Evolutionary conservation across 495 filamentous ascomycete genomes (phyloP).

Genomic region (Pyrenula aspistea): DNA sequence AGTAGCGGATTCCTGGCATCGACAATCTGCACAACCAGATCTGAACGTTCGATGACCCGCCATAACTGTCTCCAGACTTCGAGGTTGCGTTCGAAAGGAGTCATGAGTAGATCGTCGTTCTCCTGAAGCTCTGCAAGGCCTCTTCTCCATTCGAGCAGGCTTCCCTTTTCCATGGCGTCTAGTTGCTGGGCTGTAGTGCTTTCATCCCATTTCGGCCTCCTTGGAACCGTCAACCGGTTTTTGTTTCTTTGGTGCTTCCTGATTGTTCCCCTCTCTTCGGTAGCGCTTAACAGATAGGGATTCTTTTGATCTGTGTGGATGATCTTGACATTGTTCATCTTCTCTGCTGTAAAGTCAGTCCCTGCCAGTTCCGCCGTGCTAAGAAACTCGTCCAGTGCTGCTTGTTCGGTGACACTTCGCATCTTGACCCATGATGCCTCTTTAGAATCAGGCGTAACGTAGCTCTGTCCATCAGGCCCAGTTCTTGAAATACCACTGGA

Average conservation of each 20-base stretch:
- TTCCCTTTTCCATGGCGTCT: constrained; percentile 65
- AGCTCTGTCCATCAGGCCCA: constrained; percentile 30
- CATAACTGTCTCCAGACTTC: constrained; percentile 98
- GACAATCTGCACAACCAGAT: constrained; percentile 96
- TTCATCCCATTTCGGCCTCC: constrained; percentile 80
- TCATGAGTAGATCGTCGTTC: constrained; percentile 89
- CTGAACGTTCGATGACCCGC: constrained; percentile 95
- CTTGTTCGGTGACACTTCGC: constrained; percentile 96
- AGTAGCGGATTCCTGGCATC: constrained; percentile 91
- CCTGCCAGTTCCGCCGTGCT: constrained; percentile 87
- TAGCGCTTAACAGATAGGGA: constrained; percentile 78
- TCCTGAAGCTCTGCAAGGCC: constrained; percentile 88
- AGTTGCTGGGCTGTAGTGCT: constrained; percentile 72
- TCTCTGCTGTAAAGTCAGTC: constrained; percentile 97
- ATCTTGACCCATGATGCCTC: constrained; percentile 61
- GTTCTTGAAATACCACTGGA: constrained; percentile 41
- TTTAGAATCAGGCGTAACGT: constrained; percentile 32
- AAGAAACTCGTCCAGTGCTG: constrained; percentile 77
- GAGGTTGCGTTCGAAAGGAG: constrained; percentile 93
- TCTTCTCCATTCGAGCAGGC: constrained; percentile 79
- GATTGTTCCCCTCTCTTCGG: constrained; percentile 67
- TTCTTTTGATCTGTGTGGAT: constrained; percentile 93
- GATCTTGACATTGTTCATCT: constrained; percentile 96
- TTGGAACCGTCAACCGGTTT: constrained; percentile 71
- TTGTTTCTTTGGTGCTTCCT: constrained; percentile 74